Conservation (phyloP, 768 basidiomycete species). For the Boletus insuetus region DNA sequence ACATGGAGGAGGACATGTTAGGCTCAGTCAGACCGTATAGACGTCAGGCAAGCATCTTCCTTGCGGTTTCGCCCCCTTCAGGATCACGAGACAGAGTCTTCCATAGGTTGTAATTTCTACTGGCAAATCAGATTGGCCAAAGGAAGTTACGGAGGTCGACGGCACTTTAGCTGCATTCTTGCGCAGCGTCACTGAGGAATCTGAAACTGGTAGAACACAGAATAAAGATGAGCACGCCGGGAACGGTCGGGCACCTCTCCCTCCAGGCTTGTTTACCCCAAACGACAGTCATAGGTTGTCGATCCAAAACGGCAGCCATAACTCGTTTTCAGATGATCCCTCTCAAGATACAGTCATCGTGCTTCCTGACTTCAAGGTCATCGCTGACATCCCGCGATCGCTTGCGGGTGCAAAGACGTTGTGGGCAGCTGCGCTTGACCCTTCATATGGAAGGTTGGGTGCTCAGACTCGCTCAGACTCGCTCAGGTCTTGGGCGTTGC, state of each 20-base stretch:
- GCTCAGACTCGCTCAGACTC: constrained; percentile 41
- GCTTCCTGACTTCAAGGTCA: constrained; percentile 88
- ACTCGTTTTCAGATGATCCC: constrained; percentile 57
- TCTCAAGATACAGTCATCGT: constrained; percentile 78
- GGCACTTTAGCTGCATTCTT: constrained; percentile 69
- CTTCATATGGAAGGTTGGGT: constrained; percentile 50
- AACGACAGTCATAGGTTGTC: constrained; percentile 56
- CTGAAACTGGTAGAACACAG: constrained; percentile 2
- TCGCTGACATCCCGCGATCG: constrained; percentile 67
- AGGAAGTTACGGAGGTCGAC: constrained; percentile 69
- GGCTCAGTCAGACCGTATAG: constrained; percentile 83
- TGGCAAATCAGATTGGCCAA: constrained; percentile 85
- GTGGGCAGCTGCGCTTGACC: constrained; percentile 63
- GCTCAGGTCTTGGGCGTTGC: constrained; percentile 74
- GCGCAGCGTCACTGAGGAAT: constrained; percentile 20
- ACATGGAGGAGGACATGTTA: constrained; percentile 79
- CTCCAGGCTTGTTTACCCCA: constrained; percentile 56
- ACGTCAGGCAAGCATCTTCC: constrained; percentile 58
- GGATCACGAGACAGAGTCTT: neutral
- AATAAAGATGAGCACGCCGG: neutral
- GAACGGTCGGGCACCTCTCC: constrained; percentile 10
- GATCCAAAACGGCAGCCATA: constrained; percentile 83
- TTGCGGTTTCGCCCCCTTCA: neutral
- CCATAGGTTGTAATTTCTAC: constrained; percentile 83
- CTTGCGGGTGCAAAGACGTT: constrained; percentile 64